Evolutionary conservation across 2,329 filamentous ascomycete genomes (phyloP).

Genomic region (Elsinoe arachidis): DNA sequence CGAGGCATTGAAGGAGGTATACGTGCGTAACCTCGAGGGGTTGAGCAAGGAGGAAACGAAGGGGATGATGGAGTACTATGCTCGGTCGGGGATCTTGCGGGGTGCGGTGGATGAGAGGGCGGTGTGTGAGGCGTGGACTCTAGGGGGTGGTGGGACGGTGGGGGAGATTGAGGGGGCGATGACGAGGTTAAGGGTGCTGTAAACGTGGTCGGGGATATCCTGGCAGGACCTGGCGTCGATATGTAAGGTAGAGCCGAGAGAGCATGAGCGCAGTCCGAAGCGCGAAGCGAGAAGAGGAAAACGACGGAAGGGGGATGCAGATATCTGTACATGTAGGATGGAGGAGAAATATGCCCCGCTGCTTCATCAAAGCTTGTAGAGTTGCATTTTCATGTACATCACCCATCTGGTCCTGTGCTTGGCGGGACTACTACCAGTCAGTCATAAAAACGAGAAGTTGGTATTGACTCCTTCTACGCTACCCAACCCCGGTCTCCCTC

Average conservation of each 20-base stretch:
- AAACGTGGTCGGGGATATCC: background rate
- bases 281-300: background rate
- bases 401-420: too few relatives aligned
- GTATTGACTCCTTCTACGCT: background rate
- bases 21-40: constrained; percentile 52
- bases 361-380: too few relatives aligned
- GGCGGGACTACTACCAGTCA: too few relatives aligned
- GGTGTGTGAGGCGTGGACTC: constrained; percentile 74
- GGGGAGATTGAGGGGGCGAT: constrained; percentile 63
- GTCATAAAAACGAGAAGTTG: too few relatives aligned
- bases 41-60: constrained; percentile 67
- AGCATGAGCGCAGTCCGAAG: background rate
- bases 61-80: constrained; percentile 87
- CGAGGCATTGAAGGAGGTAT: constrained; percentile 36
- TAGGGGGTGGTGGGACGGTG: constrained; percentile 71
- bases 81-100: constrained; percentile 70
- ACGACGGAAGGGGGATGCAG: background rate
- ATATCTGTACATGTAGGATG: background rate
- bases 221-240: background rate
- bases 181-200: constrained; percentile 8
- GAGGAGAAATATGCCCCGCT: background rate
- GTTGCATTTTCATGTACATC: too few relatives aligned
- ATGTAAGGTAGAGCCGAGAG: background rate
- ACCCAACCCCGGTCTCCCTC: background rate
- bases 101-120: constrained; percentile 58